Evolutionary conservation across 1,139 yeast species (phyloP).

Genomic region (Scheffersomyces illinoinensis): DNA sequence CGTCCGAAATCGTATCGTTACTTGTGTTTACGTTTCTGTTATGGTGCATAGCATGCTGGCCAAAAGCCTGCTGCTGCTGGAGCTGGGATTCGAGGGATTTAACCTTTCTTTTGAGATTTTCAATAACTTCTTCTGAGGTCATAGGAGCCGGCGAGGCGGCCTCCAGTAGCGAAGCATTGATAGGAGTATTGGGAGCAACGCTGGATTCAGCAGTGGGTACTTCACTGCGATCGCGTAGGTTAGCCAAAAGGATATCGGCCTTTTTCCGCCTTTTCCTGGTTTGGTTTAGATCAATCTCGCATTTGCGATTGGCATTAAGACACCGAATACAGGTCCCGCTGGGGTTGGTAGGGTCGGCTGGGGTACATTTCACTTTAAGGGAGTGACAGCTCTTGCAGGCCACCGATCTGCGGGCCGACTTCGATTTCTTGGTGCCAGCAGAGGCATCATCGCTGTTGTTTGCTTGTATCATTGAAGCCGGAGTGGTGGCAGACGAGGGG

Average conservation of each 20-base stretch:
- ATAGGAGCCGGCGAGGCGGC: slow-evolving; percentile 1
- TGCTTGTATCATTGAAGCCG: not conserved
- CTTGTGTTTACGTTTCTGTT: slow-evolving; percentile 1
- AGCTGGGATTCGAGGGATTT: slow-evolving; percentile 22
- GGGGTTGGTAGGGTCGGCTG: slow-evolving; percentile 60
- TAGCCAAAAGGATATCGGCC: slow-evolving; percentile 25
- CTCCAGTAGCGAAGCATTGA: not conserved
- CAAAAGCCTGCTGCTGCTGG: slow-evolving; percentile 8
- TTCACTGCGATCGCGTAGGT: slow-evolving; percentile 1
- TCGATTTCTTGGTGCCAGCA: slow-evolving; percentile 4
- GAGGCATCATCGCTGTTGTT: not conserved
- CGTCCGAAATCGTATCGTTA: slow-evolving; percentile 7
- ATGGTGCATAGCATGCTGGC: slow-evolving; percentile 2
- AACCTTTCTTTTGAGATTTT: slow-evolving; percentile 21
- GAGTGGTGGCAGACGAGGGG: not conserved
- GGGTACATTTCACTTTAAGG: slow-evolving; percentile 80
- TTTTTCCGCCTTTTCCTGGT: slow-evolving; percentile 54
- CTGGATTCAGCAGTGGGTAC: not conserved
- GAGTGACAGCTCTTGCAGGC: slow-evolving; percentile 85
- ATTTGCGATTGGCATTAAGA: slow-evolving; percentile 57
- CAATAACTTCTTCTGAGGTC: slow-evolving; percentile 11
- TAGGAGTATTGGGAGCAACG: not conserved
- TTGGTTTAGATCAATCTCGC: slow-evolving; percentile 69
- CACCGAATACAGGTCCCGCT: slow-evolving; percentile 76
- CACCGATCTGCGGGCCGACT: slow-evolving; percentile 31